Conservation (phyloP, 306 rosid species). For the Arachis stenosperma region DNA sequence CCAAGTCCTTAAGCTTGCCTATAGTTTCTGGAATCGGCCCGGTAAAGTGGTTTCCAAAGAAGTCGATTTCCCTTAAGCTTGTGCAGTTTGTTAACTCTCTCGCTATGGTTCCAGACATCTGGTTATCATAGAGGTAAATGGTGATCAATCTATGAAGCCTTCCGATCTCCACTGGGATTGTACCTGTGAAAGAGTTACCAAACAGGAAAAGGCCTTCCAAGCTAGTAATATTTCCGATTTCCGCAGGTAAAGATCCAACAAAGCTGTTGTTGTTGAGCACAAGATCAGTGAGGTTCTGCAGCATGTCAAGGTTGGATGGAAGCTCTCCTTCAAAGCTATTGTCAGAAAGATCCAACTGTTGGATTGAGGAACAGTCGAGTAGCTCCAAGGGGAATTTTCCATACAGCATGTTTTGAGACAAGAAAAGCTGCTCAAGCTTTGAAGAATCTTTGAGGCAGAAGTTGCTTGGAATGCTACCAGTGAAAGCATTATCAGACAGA, state of each 20-base stretch:
- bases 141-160: slow-evolving; percentile 58
- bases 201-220: slow-evolving; percentile 70
- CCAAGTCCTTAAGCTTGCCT: slow-evolving; percentile 74
- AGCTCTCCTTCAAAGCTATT: slow-evolving; percentile 74
- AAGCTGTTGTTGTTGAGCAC: slow-evolving; percentile 87
- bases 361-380: slow-evolving; percentile 71
- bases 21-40: slow-evolving; percentile 83
- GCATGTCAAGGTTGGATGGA: slow-evolving; percentile 59
- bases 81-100: slow-evolving; percentile 82
- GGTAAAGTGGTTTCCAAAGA: slow-evolving; percentile 82
- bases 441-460: slow-evolving; percentile 73
- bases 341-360: slow-evolving; percentile 85
- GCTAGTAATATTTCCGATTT: slow-evolving; percentile 73
- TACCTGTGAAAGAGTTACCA: slow-evolving; percentile 71
- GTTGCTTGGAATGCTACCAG: slow-evolving; percentile 67
- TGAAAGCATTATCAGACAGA: slow-evolving; percentile 76
- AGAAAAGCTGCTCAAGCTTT: slow-evolving; percentile 63
- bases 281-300: slow-evolving; percentile 73
- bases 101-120: slow-evolving; percentile 81
- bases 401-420: slow-evolving; percentile 71
- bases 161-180: slow-evolving; percentile 79
- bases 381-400: slow-evolving; percentile 75
- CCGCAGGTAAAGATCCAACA: slow-evolving; percentile 66
- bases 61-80: slow-evolving; percentile 71
- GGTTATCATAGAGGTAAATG: slow-evolving; percentile 88